These are phyloP conservation scores for Taphrina confusa DNA, from an alignment of 1,139 yeast species.

Conservation along the genomic window DNA sequence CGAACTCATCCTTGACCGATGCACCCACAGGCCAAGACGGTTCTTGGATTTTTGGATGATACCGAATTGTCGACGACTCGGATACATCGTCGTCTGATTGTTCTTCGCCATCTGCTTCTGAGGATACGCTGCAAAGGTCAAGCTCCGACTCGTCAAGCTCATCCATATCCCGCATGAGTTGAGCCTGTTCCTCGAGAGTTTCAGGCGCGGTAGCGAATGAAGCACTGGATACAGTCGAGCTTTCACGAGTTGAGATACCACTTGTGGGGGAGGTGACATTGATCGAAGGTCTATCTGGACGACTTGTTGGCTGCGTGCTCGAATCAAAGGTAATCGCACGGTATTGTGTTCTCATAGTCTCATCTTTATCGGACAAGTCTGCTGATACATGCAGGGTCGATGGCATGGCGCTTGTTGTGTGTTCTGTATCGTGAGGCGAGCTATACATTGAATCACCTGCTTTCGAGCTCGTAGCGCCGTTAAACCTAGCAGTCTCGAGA, in stretches of 20 bases:
- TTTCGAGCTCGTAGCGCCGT: too few species aligned
- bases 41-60: background rate
- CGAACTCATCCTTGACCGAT: background rate
- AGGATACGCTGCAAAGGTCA: background rate
- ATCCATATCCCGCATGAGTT: background rate
- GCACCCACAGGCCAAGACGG: background rate
- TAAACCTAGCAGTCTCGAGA: too few species aligned
- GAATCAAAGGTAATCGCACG: slow-evolving; percentile 1
- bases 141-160: background rate
- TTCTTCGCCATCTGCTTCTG: background rate
- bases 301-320: too few species aligned
- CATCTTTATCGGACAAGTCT: too few species aligned
- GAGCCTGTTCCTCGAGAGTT: slow-evolving; percentile 16
- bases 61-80: background rate
- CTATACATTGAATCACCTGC: too few species aligned
- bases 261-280: slow-evolving; percentile 1
- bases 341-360: background rate
- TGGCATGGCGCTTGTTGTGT: too few species aligned
- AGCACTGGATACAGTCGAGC: slow-evolving; percentile 17
- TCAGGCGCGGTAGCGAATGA: slow-evolving; percentile 30
- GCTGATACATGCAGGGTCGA: too few species aligned
- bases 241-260: slow-evolving; percentile 4
- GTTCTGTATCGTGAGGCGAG: too few species aligned
- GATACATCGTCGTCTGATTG: slow-evolving; percentile 1
- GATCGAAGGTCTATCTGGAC: slow-evolving; percentile 3